phyloP scores from a whole-genome alignment of 169 alveolate species.

The Cyclospora cayetanensis region DNA sequence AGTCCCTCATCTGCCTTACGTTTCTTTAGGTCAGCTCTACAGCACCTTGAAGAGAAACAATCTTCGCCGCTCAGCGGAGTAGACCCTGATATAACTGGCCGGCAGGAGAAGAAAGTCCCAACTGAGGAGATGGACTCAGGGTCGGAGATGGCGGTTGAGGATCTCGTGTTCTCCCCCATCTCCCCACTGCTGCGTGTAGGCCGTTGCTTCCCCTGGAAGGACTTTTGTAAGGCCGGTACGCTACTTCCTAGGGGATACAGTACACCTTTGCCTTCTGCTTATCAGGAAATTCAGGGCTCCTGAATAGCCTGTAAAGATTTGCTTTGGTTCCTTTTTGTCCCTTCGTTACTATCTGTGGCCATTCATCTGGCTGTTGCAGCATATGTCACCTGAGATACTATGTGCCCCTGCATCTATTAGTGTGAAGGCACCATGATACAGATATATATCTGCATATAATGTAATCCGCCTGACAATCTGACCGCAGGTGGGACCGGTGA shows the following conservation, averaged over 20 bases:
- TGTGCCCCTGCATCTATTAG: too few species aligned
- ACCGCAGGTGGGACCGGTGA: neutral
- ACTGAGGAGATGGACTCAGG: neutral
- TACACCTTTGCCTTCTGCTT: neutral
- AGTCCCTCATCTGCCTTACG: neutral
- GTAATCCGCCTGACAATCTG: too few species aligned
- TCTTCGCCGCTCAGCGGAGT: neutral
- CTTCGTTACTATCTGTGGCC: too few species aligned
- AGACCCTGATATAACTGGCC: neutral
- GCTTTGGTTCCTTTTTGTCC: too few species aligned
- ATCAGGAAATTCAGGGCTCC: neutral
- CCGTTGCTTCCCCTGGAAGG: neutral
- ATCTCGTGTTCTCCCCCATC: neutral
- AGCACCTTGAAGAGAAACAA: neutral
- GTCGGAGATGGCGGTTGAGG: neutral
- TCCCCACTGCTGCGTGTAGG: neutral
- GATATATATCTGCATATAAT: too few species aligned
- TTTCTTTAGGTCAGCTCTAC: neutral
- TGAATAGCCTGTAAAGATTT: too few species aligned
- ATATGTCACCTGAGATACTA: too few species aligned
- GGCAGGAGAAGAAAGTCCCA: neutral
- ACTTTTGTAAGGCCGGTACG: constrained; percentile 3
- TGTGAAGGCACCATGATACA: too few species aligned
- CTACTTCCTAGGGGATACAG: neutral
- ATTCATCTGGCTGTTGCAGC: too few species aligned